Evolutionary conservation across 768 basidiomycete genomes (phyloP).

Genomic region (Infundibulicybe gibba): DNA sequence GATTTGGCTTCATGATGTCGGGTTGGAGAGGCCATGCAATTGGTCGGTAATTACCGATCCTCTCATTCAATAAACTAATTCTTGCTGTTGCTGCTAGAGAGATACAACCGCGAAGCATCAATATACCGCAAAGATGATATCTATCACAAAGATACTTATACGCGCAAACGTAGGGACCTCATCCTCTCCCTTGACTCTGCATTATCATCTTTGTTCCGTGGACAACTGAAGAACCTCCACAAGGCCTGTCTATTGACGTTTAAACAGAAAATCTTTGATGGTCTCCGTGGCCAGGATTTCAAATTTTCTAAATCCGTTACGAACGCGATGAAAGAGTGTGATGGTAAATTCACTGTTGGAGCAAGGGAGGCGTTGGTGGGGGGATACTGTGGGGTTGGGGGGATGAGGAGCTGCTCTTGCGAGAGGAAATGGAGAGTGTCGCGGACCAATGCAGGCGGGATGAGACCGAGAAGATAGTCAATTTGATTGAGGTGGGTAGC

Average conservation of each 20-base stretch:
- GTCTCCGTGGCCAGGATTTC: conserved; percentile 77
- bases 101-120: conserved; percentile 94
- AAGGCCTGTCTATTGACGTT: conserved; percentile 75
- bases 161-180: conserved; percentile 85
- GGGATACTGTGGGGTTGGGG: conserved; percentile 82
- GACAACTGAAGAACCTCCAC: conserved; percentile 95
- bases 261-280: conserved; percentile 71
- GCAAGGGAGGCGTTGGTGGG: conserved; percentile 72
- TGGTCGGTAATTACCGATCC: conserved; percentile 38
- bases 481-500: conserved; percentile 77
- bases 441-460: conserved; percentile 91
- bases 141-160: conserved; percentile 94
- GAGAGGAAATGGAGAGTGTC: conserved; percentile 76
- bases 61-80: background rate
- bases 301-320: conserved; percentile 84
- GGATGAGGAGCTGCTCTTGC: conserved; percentile 71
- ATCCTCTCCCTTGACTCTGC: conserved; percentile 68
- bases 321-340: conserved; percentile 56
- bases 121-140: too few relatives aligned
- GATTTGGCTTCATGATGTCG: conserved; percentile 80
- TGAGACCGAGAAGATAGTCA: conserved; percentile 99
- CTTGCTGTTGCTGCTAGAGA: conserved; percentile 40
- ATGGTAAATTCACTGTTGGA: conserved; percentile 58
- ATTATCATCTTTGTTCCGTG: conserved; percentile 85
- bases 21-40: conserved; percentile 75